Conservation (phyloP, 2,329 filamentous ascomycete species). For the Lachnellula hyalina region DNA sequence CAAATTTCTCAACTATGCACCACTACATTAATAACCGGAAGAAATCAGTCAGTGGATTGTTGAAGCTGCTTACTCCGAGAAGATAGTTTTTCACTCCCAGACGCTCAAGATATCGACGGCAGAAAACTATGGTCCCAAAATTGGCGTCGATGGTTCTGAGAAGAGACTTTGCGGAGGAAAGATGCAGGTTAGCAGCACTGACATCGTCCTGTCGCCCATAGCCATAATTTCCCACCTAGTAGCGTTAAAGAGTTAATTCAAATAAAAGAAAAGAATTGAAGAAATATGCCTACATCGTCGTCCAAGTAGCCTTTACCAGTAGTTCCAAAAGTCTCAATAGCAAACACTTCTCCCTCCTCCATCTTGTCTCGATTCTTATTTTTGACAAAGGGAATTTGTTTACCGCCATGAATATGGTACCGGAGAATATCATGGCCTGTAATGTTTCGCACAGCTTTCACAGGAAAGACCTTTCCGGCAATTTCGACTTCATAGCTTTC, state of each 20-base stretch:
- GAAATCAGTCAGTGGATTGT: background rate
- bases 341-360: slow-evolving; percentile 94
- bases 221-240: slow-evolving; percentile 72
- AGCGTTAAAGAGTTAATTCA: slow-evolving; percentile 13
- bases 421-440: slow-evolving; percentile 79
- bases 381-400: slow-evolving; percentile 93
- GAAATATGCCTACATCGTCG: slow-evolving; percentile 62
- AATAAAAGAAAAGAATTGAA: slow-evolving; percentile 6
- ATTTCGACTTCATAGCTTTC: slow-evolving; percentile 57
- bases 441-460: slow-evolving; percentile 50
- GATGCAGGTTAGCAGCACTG: slow-evolving; percentile 51
- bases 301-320: slow-evolving; percentile 84
- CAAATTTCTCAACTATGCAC: slow-evolving; percentile 69
- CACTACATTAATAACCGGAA: background rate
- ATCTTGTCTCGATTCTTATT: slow-evolving; percentile 85
- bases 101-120: slow-evolving; percentile 83
- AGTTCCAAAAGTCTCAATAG: slow-evolving; percentile 93
- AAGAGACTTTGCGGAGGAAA: slow-evolving; percentile 78
- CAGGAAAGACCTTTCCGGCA: slow-evolving; percentile 44
- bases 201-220: slow-evolving; percentile 35
- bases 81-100: slow-evolving; percentile 94
- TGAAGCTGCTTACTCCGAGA: slow-evolving; percentile 70
- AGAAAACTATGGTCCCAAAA: slow-evolving; percentile 89
- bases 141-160: slow-evolving; percentile 92
- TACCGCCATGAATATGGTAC: slow-evolving; percentile 86